These are phyloP conservation scores for Dichomitus squalens DNA, from an alignment of 1,284 basidiomycete species.

Conservation along the genomic window DNA sequence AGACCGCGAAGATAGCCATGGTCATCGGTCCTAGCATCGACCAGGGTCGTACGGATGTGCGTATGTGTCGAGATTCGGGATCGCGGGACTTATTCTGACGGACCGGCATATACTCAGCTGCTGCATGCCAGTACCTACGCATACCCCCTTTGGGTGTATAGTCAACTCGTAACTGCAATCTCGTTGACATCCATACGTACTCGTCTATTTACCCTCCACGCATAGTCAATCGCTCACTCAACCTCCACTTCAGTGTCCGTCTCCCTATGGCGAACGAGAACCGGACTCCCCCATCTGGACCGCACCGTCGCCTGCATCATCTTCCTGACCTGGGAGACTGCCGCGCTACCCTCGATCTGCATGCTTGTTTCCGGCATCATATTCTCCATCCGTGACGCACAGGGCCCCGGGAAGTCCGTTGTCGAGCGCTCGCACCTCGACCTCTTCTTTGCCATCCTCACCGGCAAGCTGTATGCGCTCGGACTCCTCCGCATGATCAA, in stretches of 20 bases:
- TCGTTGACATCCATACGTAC: slow-evolving; percentile 44
- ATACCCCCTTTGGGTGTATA: slow-evolving; percentile 29
- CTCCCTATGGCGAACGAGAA: slow-evolving; percentile 45
- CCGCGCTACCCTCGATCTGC: slow-evolving; percentile 45
- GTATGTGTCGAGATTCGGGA: not conserved
- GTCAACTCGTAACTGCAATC: slow-evolving; percentile 41
- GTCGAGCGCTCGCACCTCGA: slow-evolving; percentile 40
- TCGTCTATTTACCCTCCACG: not conserved
- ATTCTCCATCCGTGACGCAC: slow-evolving; percentile 42
- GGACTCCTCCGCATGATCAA: slow-evolving; percentile 51
- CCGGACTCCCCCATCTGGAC: slow-evolving; percentile 45
- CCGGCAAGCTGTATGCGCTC: slow-evolving; percentile 52
- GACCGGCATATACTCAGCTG: slow-evolving; percentile 28
- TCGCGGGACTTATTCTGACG: not conserved
- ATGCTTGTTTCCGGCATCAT: slow-evolving; percentile 45
- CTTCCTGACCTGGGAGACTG: slow-evolving; percentile 50
- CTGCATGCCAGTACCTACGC: slow-evolving; percentile 34
- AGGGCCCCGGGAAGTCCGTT: not conserved
- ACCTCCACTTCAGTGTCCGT: slow-evolving; percentile 38
- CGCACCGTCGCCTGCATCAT: slow-evolving; percentile 45
- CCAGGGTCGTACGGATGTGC: slow-evolving; percentile 26
- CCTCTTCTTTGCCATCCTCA: slow-evolving; percentile 49
- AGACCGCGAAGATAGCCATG: slow-evolving; percentile 26
- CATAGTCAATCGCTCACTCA: not conserved
- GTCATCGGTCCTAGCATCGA: slow-evolving; percentile 16